These are phyloP conservation scores for Diversispora eburnea DNA, from an alignment of 192 early-diverging fungal genomes.

Conservation along the genomic window DNA sequence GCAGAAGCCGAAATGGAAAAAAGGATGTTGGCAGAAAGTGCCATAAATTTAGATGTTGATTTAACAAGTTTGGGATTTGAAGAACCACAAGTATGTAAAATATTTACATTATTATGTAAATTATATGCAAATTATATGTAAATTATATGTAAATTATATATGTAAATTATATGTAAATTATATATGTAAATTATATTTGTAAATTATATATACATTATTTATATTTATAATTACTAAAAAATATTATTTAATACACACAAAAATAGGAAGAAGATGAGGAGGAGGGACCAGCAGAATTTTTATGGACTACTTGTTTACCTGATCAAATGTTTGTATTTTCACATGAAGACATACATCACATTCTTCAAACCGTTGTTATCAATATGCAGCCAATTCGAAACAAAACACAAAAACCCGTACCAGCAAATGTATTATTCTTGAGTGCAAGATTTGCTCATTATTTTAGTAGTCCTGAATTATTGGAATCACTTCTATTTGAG, in stretches of 20 bases:
- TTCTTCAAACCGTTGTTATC: constrained; percentile 69
- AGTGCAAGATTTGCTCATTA: constrained; percentile 87
- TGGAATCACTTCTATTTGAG: constrained; percentile 64
- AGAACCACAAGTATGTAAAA: constrained; percentile 35
- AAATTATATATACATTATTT: not conserved
- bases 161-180: no score
- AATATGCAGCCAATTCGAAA: constrained; percentile 61
- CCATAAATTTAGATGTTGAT: constrained; percentile 44
- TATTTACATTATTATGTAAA: not conserved
- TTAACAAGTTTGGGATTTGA: constrained; percentile 41
- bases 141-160: no score
- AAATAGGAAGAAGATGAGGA: constrained; percentile 33
- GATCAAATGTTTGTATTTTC: constrained; percentile 98
- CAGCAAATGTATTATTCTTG: constrained; percentile 86
- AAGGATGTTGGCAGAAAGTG: constrained; percentile 44
- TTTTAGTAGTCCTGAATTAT: constrained; percentile 65
- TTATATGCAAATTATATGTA: no score
- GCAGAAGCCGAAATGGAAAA: constrained; percentile 42
- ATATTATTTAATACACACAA: not conserved
- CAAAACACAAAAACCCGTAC: constrained; percentile 60
- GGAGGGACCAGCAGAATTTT: constrained; percentile 51
- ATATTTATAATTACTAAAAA: not conserved
- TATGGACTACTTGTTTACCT: constrained; percentile 77
- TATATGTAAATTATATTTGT: not conserved
- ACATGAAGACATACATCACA: constrained; percentile 61